Base-by-base conservation (phyloP, 2,329 filamentous ascomycete genomes). In the Dactylonectria macrodidyma region DNA sequence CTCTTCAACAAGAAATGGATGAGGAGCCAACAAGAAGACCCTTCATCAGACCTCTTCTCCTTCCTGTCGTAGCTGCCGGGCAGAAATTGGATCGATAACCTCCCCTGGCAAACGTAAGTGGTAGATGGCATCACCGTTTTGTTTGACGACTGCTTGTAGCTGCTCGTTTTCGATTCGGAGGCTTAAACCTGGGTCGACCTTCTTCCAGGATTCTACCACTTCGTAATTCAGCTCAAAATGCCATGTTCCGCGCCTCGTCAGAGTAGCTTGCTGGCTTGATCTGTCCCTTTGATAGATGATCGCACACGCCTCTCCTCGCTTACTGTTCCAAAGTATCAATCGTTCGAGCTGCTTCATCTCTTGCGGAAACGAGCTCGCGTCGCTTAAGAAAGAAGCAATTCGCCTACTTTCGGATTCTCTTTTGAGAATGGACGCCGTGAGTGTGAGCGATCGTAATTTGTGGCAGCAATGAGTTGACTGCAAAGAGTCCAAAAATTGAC, bases 61-160 rank as follows among this genome's bases (percentile, higher is more conserved):
- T 57, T 66, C 63, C 58, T 50, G 44, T 46, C 59, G 46, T 59
- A 67, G 61, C 59, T 67, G 59, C 65, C 65, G 54, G 26, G 58
- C 22, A 34, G 65, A 67, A 14, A 60, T 38, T 59, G 65, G 65
- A 50, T 67, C 65, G 34, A 64, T 51, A 46, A 67, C 46, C 41
- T 46, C 65, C n/a, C 19, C 44, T 59, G 65, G 65, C 59, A 67
- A 50, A 55, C 52, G 38, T 36, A 67, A 59, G 26, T 67, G 59
- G 59, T 55, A 64, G 24, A 67, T 63, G 26, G 65, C 54, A 63
- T 67, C 65, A 56, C 59, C 59, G 41, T 66, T 33, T 10, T 48
- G 48, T 19, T 59, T 62, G 58, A 66, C 38, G 46, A 47, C 64
- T 41, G 34, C 58, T 57, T 55, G 54, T 59, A 63, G 26, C 33